A percentile compares a stretch with the other conserved stretches of the same genome.
Conservation (phyloP, 1,139 yeast genomes). For the Taphrina pruni region DNA sequence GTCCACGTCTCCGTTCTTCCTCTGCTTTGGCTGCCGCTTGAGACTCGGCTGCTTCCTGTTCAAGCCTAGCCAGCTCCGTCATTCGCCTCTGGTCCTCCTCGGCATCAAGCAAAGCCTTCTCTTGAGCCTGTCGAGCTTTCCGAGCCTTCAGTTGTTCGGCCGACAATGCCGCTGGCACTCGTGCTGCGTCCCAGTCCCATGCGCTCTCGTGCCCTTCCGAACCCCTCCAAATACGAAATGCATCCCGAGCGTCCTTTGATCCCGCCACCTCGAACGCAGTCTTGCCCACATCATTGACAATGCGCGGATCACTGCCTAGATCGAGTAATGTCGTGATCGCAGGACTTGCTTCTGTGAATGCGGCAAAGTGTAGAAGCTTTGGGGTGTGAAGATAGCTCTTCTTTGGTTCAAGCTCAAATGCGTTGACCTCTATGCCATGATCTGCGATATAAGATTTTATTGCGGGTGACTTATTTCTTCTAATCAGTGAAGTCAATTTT, state of each 20-base stretch:
- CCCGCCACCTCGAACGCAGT: slow-evolving; percentile 67
- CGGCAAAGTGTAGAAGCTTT: slow-evolving; percentile 77
- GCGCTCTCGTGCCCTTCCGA: slow-evolving; percentile 66
- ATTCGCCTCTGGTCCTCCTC: slow-evolving; percentile 51
- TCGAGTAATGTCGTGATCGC: slow-evolving; percentile 71
- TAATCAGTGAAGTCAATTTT: slow-evolving; percentile 66
- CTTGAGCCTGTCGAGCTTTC: slow-evolving; percentile 54
- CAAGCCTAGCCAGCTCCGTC: slow-evolving; percentile 47
- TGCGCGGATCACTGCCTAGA: slow-evolving; percentile 73
- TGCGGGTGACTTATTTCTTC: slow-evolving; percentile 79
- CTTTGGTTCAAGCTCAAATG: slow-evolving; percentile 62
- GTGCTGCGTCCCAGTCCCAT: slow-evolving; percentile 73
- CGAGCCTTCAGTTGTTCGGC: slow-evolving; percentile 65
- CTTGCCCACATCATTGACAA: slow-evolving; percentile 61
- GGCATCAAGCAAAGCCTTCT: slow-evolving; percentile 52
- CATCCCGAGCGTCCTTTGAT: slow-evolving; percentile 57
- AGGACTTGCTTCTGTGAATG: slow-evolving; percentile 69
- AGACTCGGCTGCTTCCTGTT: slow-evolving; percentile 50
- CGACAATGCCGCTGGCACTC: slow-evolving; percentile 69
- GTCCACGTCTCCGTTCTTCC: slow-evolving; percentile 46
- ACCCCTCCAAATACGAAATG: slow-evolving; percentile 72
- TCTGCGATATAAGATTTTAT: slow-evolving; percentile 67
- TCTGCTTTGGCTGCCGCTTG: slow-evolving; percentile 47
- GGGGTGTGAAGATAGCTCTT: slow-evolving; percentile 64
- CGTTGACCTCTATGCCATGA: slow-evolving; percentile 53